Base-by-base conservation (phyloP, 1,284 basidiomycete species). In the Rhodotorula sp. region DNA sequence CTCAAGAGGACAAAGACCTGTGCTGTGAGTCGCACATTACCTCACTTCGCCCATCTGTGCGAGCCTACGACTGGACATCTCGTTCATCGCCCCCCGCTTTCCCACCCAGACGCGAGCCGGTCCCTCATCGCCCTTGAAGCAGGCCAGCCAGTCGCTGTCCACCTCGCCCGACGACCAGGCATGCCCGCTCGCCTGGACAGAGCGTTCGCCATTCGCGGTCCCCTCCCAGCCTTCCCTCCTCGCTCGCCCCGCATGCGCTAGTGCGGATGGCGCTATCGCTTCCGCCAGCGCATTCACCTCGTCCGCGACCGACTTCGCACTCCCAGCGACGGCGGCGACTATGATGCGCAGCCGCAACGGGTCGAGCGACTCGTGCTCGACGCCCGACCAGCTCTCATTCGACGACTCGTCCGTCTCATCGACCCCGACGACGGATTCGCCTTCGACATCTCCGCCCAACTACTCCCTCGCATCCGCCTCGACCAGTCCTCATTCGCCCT, bases 231-330 rank as follows among this genome's bases (percentile, higher is more conserved):
- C 40, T 13, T 50, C 4, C 40, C 62, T 37, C 52, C 11, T 47
- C 65, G 3, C 22, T 52, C 7, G 37, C 58, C 22, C 40, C 57
- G 24, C 15, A 52, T 31, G 20, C 26, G 4, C n/a, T 30, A 11
- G 26, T 18, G 10, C 28, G 9, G 10, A 20, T n/a, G 40, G 18
- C 57, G 44, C 57, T 31, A 37, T 10, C 46, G 47, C 47, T 20
- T 9, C 31, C 37, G 37, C 26, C 28, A 20, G 51, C 24, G 13
- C 28, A 10, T 69, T 69, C 48, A 48, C 51, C 52, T 37, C 64
- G 44, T 57, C 53, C 16, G 64, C 64, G 2, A 52, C 24, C 50
- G 68, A 63, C 7, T 70, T 70, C 22, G 63, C 68, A 46, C 68
- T 69, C 24, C 68, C 64, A 7, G n/a, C 31, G 31, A 15, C 9